These are phyloP conservation scores for Cordyceps fumosorosea DNA, from an alignment of 2,329 filamentous ascomycete genomes.

Conservation along the genomic window DNA sequence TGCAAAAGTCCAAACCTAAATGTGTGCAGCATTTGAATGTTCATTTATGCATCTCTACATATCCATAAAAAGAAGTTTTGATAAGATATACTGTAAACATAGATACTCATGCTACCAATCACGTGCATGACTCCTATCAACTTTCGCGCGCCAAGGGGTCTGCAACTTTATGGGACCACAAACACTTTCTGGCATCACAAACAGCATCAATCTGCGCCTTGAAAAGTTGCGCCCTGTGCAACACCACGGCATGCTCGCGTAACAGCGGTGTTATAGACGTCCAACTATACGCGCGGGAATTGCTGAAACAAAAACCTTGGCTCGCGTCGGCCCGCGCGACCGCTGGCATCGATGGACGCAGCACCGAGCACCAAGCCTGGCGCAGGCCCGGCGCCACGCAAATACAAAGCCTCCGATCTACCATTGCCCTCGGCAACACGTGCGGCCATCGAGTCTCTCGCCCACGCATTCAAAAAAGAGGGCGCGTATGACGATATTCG, in stretches of 20 bases:
- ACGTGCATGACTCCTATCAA: neutral
- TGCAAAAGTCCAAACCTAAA: no score
- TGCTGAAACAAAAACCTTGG: neutral
- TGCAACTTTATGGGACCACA: neutral
- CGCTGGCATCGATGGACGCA: conserved; percentile 1
- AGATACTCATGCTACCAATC: no score
- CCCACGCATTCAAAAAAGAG: conserved; percentile 81
- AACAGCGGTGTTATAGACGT: neutral
- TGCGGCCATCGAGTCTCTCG: conserved; percentile 64
- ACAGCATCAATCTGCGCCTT: neutral
- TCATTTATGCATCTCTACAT: no score
- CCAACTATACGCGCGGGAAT: neutral
- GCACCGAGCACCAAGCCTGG: neutral
- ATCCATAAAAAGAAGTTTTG: no score
- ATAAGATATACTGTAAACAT: no score
- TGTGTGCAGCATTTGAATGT: no score
- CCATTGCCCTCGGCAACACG: conserved; percentile 68
- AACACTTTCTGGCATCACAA: neutral
- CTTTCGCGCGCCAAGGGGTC: neutral
- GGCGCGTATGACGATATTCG: conserved; percentile 74
- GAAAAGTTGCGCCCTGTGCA: neutral
- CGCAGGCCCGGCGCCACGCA: conserved; percentile 26
- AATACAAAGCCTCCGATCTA: conserved; percentile 68
- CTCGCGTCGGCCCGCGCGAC: neutral
- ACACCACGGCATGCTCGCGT: neutral